Evolutionary conservation across 106 monocot species (phyloP).

Genomic region (Phalaenopsis aphrodite): DNA sequence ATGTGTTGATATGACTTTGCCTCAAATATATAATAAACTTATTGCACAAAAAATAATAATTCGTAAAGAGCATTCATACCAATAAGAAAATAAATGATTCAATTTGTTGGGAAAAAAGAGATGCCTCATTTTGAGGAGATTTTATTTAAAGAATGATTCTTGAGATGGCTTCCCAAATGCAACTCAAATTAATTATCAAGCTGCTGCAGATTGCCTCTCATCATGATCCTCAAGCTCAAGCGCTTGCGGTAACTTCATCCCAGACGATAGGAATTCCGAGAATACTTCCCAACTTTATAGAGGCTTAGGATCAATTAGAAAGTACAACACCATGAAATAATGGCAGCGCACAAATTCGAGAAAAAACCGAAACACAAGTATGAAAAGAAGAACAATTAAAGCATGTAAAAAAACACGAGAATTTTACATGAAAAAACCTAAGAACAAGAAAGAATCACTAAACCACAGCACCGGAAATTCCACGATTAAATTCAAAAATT

Average conservation of each 20-base stretch:
- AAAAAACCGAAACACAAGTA: no score
- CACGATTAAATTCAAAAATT: no score
- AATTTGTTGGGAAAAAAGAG: neutral
- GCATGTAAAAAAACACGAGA: no score
- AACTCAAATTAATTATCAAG: conserved; percentile 9
- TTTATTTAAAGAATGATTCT: conserved; percentile 19
- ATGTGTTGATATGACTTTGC: neutral
- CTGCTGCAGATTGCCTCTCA: conserved; percentile 37
- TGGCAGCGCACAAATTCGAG: no score
- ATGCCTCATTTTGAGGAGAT: neutral
- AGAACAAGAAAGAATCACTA: no score
- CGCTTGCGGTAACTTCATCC: conserved; percentile 52
- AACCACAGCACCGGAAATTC: no score
- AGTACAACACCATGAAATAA: no score
- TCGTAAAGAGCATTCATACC: neutral
- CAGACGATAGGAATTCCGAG: conserved; percentile 37
- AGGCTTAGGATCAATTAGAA: no score
- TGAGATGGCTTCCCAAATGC: neutral
- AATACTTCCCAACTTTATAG: no score
- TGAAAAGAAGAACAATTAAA: no score
- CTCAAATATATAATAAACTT: neutral
- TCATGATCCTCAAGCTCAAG: conserved; percentile 40
- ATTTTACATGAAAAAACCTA: no score
- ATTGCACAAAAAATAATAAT: neutral
- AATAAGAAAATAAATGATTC: neutral